phyloP scores from a whole-genome alignment of 2,329 filamentous ascomycete genomes.

The Microascus cirrosus region DNA sequence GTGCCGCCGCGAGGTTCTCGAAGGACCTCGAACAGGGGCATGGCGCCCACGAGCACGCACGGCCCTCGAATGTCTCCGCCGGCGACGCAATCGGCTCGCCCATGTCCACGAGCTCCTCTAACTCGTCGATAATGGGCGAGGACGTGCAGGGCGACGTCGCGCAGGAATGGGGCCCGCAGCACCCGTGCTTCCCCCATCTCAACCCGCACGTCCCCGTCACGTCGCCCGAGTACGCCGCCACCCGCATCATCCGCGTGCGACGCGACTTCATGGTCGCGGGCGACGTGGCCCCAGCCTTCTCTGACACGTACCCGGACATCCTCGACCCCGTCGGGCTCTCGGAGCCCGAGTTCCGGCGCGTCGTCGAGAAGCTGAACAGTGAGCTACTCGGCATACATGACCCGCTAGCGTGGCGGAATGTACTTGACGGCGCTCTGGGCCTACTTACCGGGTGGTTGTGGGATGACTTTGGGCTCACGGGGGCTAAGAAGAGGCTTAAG shows the following conservation, averaged over 20 bases:
- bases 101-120: constrained; percentile 34
- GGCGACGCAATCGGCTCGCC: constrained; percentile 42
- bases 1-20: constrained; percentile 23
- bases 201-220: constrained; percentile 80
- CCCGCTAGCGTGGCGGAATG: constrained; percentile 65
- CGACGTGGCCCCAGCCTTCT: constrained; percentile 85
- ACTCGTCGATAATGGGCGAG: constrained; percentile 53
- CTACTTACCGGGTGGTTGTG: constrained; percentile 85
- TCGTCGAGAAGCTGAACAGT: constrained; percentile 74
- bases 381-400: constrained; percentile 69
- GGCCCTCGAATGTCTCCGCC: constrained; percentile 35
- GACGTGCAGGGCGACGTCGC: constrained; percentile 53
- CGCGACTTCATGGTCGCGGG: constrained; percentile 86
- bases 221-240: constrained; percentile 63
- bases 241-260: constrained; percentile 82
- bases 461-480: constrained; percentile 77
- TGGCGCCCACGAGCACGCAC: constrained; percentile 23
- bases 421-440: constrained; percentile 69
- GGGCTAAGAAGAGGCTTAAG: constrained; percentile 59
- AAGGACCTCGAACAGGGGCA: constrained; percentile 45
- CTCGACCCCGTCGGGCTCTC: constrained; percentile 71
- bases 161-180: constrained; percentile 82
- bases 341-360: constrained; percentile 74
- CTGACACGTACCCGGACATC: constrained; percentile 92
- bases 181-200: constrained; percentile 88